A percentile compares a stretch with the other conserved stretches of the same genome.
phyloP scores from a whole-genome alignment of 768 basidiomycete species.

The Rhodocollybia butyracea region DNA sequence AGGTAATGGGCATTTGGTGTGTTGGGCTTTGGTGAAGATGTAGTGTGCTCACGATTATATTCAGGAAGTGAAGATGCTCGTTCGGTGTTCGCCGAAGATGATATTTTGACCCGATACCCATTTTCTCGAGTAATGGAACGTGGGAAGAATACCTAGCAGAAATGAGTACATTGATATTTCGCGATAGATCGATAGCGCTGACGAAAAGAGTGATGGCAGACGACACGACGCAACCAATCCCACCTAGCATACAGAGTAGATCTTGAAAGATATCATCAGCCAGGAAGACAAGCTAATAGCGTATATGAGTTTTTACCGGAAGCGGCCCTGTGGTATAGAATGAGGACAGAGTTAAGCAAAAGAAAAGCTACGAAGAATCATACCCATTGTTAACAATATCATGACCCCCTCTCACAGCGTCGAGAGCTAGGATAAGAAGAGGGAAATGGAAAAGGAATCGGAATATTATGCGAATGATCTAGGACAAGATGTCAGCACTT shows the following conservation, averaged over 20 bases:
- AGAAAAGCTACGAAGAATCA: conserved; percentile 24
- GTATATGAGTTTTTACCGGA: conserved; percentile 57
- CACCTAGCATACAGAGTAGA: conserved; percentile 67
- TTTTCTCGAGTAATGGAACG: conserved; percentile 64
- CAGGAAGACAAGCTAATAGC: not conserved
- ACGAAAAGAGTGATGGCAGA: conserved; percentile 80
- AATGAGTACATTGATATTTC: conserved; percentile 51
- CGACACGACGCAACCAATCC: conserved; percentile 74
- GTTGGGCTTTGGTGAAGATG: not conserved
- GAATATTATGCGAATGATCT: conserved; percentile 73
- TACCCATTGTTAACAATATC: conserved; percentile 53
- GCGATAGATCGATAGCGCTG: conserved; percentile 20
- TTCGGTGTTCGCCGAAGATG: conserved; percentile 20
- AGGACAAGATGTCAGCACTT: not conserved
- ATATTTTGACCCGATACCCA: conserved; percentile 51
- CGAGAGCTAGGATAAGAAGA: conserved; percentile 61
- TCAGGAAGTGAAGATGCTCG: conserved; percentile 22
- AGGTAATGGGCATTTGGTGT: not conserved
- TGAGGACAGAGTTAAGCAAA: not conserved
- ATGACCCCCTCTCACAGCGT: conserved; percentile 53
- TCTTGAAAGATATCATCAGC: conserved; percentile 36
- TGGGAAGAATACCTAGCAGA: conserved; percentile 69
- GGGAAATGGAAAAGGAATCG: conserved; percentile 74
- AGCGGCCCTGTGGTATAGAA: conserved; percentile 32
- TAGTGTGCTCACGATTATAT: conserved; percentile 17